A percentile compares a stretch with the other conserved stretches of the same genome.
These are phyloP conservation scores for Rhododendron mucronatum DNA, from an alignment of 148 eudicot species.

Conservation along the genomic window DNA sequence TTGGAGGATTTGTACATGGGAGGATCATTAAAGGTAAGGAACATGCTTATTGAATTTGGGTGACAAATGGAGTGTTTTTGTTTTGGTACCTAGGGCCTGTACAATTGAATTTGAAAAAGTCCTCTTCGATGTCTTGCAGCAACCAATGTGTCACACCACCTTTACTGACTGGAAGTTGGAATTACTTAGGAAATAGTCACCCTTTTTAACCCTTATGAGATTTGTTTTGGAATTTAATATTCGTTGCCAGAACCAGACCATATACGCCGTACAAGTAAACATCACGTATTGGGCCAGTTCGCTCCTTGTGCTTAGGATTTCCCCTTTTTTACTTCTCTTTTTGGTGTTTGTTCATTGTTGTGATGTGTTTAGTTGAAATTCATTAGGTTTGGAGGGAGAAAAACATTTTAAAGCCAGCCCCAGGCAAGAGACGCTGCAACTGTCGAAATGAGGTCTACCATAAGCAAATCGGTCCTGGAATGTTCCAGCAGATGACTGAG, in stretches of 20 bases:
- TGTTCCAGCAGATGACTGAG: conserved; percentile 97
- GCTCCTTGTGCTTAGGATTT: neutral
- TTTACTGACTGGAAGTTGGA: neutral
- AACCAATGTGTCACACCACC: neutral
- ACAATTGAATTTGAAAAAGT: neutral
- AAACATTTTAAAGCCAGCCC: conserved; percentile 71
- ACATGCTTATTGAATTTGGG: neutral
- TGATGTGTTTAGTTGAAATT: conserved; percentile 12
- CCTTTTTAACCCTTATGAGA: neutral
- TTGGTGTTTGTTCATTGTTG: neutral
- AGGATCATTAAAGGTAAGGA: conserved; percentile 78
- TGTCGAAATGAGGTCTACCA: conserved; percentile 97
- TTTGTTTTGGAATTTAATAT: neutral
- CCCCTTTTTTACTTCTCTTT: neutral
- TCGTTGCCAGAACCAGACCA: neutral
- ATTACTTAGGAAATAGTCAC: neutral
- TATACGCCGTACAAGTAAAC: neutral
- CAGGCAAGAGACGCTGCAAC: conserved; percentile 88
- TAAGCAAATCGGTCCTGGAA: conserved; percentile 94
- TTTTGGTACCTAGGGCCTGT: neutral
- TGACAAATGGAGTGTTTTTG: neutral
- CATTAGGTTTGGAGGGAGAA: conserved; percentile 92
- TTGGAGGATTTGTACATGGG: conserved; percentile 96
- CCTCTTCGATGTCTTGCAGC: neutral
- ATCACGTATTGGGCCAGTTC: neutral